Evolutionary conservation across 2,329 filamentous ascomycete genomes (phyloP).

Genomic region (Ophiocordyceps sinensis): DNA sequence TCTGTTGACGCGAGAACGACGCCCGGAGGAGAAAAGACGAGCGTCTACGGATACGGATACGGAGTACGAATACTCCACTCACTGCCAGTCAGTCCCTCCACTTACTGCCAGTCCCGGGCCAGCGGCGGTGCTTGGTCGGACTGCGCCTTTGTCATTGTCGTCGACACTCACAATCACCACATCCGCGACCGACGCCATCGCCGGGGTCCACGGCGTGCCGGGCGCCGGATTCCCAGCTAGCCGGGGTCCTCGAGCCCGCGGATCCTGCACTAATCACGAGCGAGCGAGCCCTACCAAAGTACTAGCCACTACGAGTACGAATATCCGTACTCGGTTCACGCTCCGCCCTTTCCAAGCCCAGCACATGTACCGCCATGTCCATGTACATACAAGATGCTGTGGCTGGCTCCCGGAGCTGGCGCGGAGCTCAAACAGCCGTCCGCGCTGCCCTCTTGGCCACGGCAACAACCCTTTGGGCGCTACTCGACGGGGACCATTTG

Average conservation of each 20-base stretch:
- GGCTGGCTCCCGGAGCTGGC: not conserved
- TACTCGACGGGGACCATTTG: not conserved
- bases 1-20: no score
- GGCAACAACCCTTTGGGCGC: not conserved
- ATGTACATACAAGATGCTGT: not conserved
- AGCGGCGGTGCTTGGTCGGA: not conserved
- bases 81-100: not conserved
- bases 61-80: no score
- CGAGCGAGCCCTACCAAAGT: not conserved
- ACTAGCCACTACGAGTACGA: no score
- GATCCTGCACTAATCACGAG: not conserved
- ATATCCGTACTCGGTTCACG: not conserved
- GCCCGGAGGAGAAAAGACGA: not conserved
- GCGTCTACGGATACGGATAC: no score
- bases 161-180: not conserved
- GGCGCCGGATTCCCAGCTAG: not conserved
- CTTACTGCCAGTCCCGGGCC: no score
- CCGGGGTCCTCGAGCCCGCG: conserved; percentile 1
- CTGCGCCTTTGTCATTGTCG: not conserved
- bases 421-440: not conserved
- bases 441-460: not conserved
- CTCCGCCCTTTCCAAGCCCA: not conserved
- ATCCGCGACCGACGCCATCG: not conserved
- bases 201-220: not conserved
- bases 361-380: not conserved